A percentile compares a stretch with the other conserved stretches of the same genome.
phyloP scores from a whole-genome alignment of 169 alveolate genomes.

The Plasmodium inui region DNA sequence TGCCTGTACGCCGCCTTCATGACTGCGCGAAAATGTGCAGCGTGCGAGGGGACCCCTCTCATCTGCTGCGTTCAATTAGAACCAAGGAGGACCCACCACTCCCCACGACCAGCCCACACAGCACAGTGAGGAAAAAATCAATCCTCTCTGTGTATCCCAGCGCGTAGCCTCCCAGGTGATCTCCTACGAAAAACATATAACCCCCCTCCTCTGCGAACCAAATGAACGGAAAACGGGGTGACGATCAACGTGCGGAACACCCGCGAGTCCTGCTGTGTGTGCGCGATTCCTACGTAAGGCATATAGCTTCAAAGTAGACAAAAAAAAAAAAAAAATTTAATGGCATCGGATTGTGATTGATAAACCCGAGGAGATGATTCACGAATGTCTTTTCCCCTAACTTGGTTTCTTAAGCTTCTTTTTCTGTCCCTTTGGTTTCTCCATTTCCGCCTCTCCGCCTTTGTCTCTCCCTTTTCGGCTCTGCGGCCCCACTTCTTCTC shows the following conservation, averaged over 20 bases:
- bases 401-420: neutral
- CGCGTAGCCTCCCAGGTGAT: neutral
- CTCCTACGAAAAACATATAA: neutral
- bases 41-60: neutral
- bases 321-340: too few species aligned
- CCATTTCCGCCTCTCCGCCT: slow-evolving; percentile 9
- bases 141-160: neutral
- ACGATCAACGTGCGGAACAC: neutral
- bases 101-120: too few species aligned
- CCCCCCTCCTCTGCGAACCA: neutral
- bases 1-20: neutral
- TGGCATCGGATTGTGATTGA: neutral
- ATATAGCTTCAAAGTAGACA: neutral
- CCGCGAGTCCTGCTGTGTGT: neutral
- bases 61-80: neutral
- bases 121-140: neutral
- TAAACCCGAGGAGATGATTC: neutral
- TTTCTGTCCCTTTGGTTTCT: neutral
- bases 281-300: neutral
- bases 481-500: neutral
- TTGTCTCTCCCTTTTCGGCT: neutral
- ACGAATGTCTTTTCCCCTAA: neutral
- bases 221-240: neutral
- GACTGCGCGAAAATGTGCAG: neutral
- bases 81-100: neutral